Evolutionary conservation across 2,329 filamentous ascomycete species (phyloP).

Genomic region (Lizonia empirigonia): DNA sequence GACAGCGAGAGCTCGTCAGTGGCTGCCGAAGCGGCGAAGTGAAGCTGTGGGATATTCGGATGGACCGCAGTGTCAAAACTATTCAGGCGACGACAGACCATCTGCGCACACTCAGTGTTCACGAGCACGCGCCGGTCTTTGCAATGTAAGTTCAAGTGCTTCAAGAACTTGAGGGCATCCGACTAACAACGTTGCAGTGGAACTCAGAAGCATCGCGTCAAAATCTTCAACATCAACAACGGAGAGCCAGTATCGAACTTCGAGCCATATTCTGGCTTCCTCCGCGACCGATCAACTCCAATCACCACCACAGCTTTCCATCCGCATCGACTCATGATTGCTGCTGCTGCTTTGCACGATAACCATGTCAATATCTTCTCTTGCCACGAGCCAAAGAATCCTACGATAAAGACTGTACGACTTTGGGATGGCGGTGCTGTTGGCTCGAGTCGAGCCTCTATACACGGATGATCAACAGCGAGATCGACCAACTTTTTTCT

Average conservation of each 20-base stretch:
- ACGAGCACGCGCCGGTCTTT: constrained; percentile 96
- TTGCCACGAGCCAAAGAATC: constrained; percentile 37
- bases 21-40: constrained; percentile 93
- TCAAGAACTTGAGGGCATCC: background rate
- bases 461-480: constrained; percentile 18
- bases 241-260: constrained; percentile 79
- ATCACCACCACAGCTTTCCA: constrained; percentile 94
- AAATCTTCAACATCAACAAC: constrained; percentile 84
- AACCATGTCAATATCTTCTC: constrained; percentile 89
- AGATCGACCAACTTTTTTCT: background rate
- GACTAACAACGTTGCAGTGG: constrained; percentile 62
- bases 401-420: constrained; percentile 37
- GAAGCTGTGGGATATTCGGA: constrained; percentile 93
- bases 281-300: constrained; percentile 78
- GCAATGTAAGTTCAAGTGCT: constrained; percentile 53
- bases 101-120: constrained; percentile 84
- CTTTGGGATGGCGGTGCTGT: constrained; percentile 39
- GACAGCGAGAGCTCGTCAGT: constrained; percentile 86
- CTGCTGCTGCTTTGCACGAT: constrained; percentile 83
- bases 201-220: constrained; percentile 84
- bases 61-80: constrained; percentile 75
- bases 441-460: constrained; percentile 26
- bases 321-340: constrained; percentile 89
- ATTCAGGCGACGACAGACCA: constrained; percentile 78
- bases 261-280: constrained; percentile 88